Base-by-base conservation (phyloP, 345 rosid species). In the Arabis alpina region DNA sequence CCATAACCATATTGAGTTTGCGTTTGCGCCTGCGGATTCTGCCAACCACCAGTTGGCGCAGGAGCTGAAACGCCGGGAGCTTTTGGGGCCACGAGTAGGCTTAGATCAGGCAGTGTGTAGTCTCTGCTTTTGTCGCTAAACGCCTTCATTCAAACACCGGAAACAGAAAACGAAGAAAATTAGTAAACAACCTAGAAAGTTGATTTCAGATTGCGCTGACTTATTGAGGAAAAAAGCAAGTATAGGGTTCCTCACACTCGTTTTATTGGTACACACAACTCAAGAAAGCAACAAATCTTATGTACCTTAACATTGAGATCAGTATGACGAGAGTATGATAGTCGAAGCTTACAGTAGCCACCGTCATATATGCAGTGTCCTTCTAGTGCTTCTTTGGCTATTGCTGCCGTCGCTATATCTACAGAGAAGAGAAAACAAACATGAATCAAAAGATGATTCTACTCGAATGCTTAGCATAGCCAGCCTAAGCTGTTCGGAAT, bases 271-370 rank as follows among this genome's bases (percentile, higher is more conserved):
- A 19, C 23, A 19, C 23, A 19, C 23, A 19, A 19, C 23, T 19
- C 23, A 19, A 19, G 23, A 19, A 19, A 19, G 23, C 23, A 64
- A 84, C 87, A 84, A 81, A 59, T 58, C 78, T 52, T 83, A 77
- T 85, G 86, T 94, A 94, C 96, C 99, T 94, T 94, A 63, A 94
- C 91, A 91, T 91, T 94, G 88, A 94, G 99, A 91, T 94, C 99
- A 94, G 97, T 91, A 94, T 94, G 99, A 94, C 97, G 96, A 91
- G 99, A 91, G 90, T 93, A 91, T 89, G 96, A 81, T 91, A 93
- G 97, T 89, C 91, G 97, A 94, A 94, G 97, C 97, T 94, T 91
- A 91, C 96, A 94, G 81, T 91, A 91, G 89, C 97, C 97, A 86
- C 96, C 97, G 85, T 94, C 97, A 89, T 91, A 91, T 77, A 94